Conservation (phyloP, 2,329 filamentous ascomycete genomes). For the Emmonsiellopsis sp. region DNA sequence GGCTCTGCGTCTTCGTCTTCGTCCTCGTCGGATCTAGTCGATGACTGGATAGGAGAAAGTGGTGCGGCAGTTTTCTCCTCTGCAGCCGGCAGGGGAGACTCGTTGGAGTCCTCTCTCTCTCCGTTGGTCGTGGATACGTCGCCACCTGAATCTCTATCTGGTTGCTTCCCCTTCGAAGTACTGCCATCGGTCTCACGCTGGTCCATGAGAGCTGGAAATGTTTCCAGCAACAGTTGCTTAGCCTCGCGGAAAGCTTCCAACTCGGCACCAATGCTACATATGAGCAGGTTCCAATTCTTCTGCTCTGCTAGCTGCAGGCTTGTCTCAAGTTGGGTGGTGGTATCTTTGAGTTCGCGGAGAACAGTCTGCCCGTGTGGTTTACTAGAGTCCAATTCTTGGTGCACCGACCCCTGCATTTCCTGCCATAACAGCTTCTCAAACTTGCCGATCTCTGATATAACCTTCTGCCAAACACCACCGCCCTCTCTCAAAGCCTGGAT, state of each 20-base stretch:
- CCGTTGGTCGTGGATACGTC: background rate
- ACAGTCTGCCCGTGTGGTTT: constrained; percentile 17
- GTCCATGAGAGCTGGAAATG: constrained; percentile 18
- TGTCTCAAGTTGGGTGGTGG: constrained; percentile 38
- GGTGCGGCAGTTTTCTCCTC: background rate
- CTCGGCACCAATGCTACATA: constrained; percentile 54
- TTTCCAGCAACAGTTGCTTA: constrained; percentile 24
- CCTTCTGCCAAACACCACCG: constrained; percentile 48
- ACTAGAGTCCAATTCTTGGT: constrained; percentile 5
- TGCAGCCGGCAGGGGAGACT: background rate
- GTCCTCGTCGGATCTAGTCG: constrained; percentile 24
- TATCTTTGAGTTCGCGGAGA: constrained; percentile 37
- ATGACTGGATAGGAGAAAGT: background rate
- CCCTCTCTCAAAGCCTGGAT: constrained; percentile 50
- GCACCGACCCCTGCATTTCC: constrained; percentile 26
- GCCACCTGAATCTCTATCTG: background rate
- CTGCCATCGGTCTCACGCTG: background rate
- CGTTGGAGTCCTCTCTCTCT: background rate
- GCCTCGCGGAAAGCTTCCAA: constrained; percentile 44
- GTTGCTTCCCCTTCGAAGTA: background rate
- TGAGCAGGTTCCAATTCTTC: constrained; percentile 50
- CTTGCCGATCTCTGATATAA: constrained; percentile 40
- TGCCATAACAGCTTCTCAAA: constrained; percentile 42
- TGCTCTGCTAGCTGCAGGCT: constrained; percentile 43
- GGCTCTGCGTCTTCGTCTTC: constrained; percentile 36